Conservation (phyloP, 1,284 basidiomycete genomes). For the Exobasidium cylindrosporum region DNA sequence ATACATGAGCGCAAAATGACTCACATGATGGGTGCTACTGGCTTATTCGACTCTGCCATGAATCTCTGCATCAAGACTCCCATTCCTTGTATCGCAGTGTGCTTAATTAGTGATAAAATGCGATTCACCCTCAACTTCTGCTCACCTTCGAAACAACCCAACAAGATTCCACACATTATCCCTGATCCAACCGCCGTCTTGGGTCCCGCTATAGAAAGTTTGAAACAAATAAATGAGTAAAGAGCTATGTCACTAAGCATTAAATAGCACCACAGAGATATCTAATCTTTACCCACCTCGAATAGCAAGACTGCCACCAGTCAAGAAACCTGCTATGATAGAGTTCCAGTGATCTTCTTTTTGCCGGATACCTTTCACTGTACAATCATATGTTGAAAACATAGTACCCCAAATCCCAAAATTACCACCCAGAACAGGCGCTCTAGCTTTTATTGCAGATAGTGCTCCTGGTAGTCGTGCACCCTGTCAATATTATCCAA, state of each 20-base stretch:
- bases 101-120: conserved; percentile 64
- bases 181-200: conserved; percentile 84
- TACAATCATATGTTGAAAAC: conserved; percentile 88
- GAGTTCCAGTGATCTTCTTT: conserved; percentile 99
- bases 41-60: conserved; percentile 71
- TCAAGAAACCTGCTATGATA: conserved; percentile 96
- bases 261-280: too few relatives aligned
- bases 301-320: conserved; percentile 90
- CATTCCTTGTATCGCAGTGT: conserved; percentile 62
- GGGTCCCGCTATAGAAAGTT: conserved; percentile 70
- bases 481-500: conserved; percentile 62
- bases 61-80: conserved; percentile 80
- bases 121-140: conserved; percentile 10
- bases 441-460: conserved; percentile 95
- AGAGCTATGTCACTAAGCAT: too few relatives aligned
- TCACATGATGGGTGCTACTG: conserved; percentile 44
- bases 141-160: conserved; percentile 70
- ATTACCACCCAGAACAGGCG: conserved; percentile 95
- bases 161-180: conserved; percentile 89
- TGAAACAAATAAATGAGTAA: too few relatives aligned
- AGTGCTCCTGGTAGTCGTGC: conserved; percentile 90
- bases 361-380: conserved; percentile 88
- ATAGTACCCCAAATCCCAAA: conserved; percentile 88
- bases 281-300: conserved; percentile 70
- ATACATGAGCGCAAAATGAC: neutral